phyloP scores from a whole-genome alignment of 495 filamentous ascomycete genomes.

The Barbatosphaeria neglecta region DNA sequence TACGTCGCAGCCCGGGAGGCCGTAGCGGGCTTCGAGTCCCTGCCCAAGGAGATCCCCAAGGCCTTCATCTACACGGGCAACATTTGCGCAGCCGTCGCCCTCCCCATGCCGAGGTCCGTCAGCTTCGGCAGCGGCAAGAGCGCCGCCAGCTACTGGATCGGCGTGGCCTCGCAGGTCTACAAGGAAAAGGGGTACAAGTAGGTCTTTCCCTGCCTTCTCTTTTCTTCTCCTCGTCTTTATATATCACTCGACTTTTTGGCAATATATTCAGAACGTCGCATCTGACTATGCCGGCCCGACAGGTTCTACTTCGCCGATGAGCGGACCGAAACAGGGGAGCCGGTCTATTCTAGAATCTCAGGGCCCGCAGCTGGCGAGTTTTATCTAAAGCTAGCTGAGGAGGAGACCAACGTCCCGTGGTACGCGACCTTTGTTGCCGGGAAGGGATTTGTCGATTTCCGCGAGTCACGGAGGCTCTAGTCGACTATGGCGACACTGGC shows the following conservation, averaged over 20 bases:
- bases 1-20: background rate
- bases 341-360: background rate
- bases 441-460: background rate
- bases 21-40: background rate
- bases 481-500: too few relatives aligned
- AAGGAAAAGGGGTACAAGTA: background rate
- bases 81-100: background rate
- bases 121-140: background rate
- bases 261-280: background rate
- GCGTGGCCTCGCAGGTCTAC: background rate
- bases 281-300: background rate
- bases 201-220: background rate
- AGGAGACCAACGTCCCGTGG: background rate
- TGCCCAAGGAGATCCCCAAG: background rate
- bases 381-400: background rate
- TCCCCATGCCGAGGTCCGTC: background rate
- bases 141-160: background rate
- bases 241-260: too few relatives aligned
- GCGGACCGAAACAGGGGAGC: background rate
- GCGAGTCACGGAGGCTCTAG: background rate
- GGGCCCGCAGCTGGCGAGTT: background rate
- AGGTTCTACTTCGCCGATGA: constrained; percentile 3
- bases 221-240: background rate
- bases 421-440: background rate
- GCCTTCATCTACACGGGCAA: constrained; percentile 1